Evolutionary conservation across 225 moss, liverwort and hornwort genomes (phyloP).

Genomic region (Bryoerythrophyllum caledonicum): DNA sequence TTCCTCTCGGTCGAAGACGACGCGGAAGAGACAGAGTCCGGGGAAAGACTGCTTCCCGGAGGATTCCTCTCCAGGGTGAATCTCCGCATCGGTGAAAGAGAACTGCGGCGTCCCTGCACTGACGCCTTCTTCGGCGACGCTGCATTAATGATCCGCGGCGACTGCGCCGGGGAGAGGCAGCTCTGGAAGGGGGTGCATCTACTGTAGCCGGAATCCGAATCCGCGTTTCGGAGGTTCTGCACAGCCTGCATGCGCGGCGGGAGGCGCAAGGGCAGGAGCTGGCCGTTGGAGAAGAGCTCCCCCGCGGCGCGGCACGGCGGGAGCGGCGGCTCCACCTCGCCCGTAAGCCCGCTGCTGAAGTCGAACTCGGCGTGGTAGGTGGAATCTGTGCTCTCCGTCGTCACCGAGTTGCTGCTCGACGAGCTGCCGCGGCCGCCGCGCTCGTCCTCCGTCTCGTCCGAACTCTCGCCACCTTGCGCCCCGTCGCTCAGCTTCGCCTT

Average conservation of each 20-base stretch:
- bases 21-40: background rate
- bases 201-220: constrained; percentile 29
- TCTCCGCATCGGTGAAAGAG: constrained; percentile 33
- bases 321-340: constrained; percentile 18
- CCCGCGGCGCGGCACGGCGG: constrained; percentile 33
- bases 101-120: constrained; percentile 24
- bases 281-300: constrained; percentile 51
- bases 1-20: constrained; percentile 24
- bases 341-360: constrained; percentile 31
- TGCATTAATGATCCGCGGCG: constrained; percentile 4
- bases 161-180: constrained; percentile 3
- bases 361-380: constrained; percentile 45
- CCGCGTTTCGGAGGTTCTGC: constrained; percentile 23
- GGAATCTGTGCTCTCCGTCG: constrained; percentile 25
- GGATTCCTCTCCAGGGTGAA: constrained; percentile 12
- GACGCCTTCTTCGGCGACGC: constrained; percentile 22
- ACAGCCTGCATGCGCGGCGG: constrained; percentile 45
- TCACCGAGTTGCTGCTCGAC: constrained; percentile 27
- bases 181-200: constrained; percentile 26
- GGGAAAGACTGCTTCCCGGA: background rate
- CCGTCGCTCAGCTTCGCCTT: constrained; percentile 35
- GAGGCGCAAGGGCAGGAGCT: constrained; percentile 37
- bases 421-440: constrained; percentile 13
- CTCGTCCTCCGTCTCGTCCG: constrained; percentile 19
- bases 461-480: background rate